Evolutionary conservation across 208 protist species (phyloP), one percentile per base, ranked within the genome.

Genomic region (Wallacemonas collosoma): DNA sequence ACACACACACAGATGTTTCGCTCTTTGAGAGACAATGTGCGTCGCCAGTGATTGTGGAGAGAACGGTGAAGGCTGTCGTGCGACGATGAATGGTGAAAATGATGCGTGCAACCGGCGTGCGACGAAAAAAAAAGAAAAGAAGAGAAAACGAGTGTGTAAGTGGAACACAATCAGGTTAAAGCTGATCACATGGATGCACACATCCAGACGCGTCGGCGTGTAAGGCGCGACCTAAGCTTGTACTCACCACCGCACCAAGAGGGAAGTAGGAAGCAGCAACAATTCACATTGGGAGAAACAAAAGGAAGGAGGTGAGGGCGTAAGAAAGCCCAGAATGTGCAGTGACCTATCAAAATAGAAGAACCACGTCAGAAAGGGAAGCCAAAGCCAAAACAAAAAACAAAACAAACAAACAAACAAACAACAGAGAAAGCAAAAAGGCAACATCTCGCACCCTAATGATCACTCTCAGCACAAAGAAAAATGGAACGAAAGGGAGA

Each of bases 341-440:
- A 26, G 26, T 26, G 26, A 26, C 26, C 26, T 26, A 26, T 26
- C 26, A 26, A 26, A 26, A 26, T 26, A 26, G 26, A 26, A 26
- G 26, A 26, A 26, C 26, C 26, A 26, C 26, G 26, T 26, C 26
- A 26, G 26, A 26, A 26, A 26, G 26, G 26, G 26, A 26, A 26
- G 26, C 26, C 26, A 26, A 26, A 26, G 26, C 26, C 26, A 26
- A 26, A 26, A 0, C 26, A 26, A 50, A 50, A 50, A 50, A 50
- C 8, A 12, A 50, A 50, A 12, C 45, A 12, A 14, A 50, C 45
- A 50, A 50, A 26, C 26, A 26, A 26, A 62, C 7, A 62, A 62
- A 62, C 38, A 62, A 36, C 0, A n/a, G 44, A 63, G 39, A 0
- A 65, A 65, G 50, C 56, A 40, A 44, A 62, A 43, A 62, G 14